phyloP scores from a whole-genome alignment of 768 basidiomycete genomes.

The Lactarius psammicola region DNA sequence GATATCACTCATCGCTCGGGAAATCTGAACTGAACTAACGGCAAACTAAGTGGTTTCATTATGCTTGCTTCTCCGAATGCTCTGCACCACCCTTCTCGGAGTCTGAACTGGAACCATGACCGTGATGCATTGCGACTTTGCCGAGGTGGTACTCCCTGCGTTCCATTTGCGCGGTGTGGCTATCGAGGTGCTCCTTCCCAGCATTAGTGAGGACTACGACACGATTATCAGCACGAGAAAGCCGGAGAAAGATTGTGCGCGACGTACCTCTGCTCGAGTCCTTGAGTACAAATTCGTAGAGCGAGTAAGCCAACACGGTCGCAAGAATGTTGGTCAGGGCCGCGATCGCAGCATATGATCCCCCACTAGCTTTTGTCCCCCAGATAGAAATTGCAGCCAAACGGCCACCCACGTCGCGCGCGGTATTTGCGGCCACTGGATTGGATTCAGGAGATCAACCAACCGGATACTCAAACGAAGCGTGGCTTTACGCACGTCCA shows the following conservation, averaged over 20 bases:
- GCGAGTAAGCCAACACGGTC: constrained; percentile 32
- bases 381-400: constrained; percentile 33
- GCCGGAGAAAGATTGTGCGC: neutral
- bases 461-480: neutral
- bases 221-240: constrained; percentile 9
- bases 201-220: constrained; percentile 17
- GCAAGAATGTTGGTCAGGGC: constrained; percentile 35
- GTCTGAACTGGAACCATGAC: neutral
- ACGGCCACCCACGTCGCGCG: constrained; percentile 35
- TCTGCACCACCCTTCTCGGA: constrained; percentile 8
- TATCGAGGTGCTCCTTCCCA: constrained; percentile 11
- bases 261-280: constrained; percentile 34
- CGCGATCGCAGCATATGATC: constrained; percentile 37
- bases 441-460: neutral
- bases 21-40: neutral
- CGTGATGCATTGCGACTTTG: neutral
- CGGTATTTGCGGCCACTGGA: constrained; percentile 35
- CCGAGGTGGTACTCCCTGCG: constrained; percentile 1
- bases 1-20: neutral
- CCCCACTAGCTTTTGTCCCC: constrained; percentile 33
- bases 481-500: constrained; percentile 28
- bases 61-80: neutral
- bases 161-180: constrained; percentile 19
- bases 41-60: neutral
- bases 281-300: constrained; percentile 33